Conservation (phyloP, 306 rosid genomes). For the Quercus robur region DNA sequence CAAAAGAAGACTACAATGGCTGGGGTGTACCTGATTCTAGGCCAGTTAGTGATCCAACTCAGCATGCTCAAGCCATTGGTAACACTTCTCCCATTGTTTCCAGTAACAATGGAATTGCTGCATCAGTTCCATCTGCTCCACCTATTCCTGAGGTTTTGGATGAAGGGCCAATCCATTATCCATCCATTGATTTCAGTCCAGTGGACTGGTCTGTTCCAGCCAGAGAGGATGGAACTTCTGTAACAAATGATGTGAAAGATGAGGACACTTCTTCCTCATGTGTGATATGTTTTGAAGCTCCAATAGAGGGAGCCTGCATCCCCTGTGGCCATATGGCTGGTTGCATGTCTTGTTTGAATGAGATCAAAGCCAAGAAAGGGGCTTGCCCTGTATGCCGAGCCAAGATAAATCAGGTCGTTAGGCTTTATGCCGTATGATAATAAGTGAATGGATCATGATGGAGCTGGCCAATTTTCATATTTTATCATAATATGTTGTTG, state of each 20-base stretch:
- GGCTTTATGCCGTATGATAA: constrained; percentile 15
- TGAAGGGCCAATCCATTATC: constrained; percentile 20
- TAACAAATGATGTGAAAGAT: neutral
- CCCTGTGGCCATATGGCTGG: constrained; percentile 32
- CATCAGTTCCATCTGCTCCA: constrained; percentile 29
- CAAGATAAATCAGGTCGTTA: constrained; percentile 10
- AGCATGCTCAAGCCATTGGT: neutral
- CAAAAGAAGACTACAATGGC: constrained; percentile 5
- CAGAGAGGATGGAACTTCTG: neutral
- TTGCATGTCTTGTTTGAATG: constrained; percentile 23
- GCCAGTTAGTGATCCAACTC: neutral
- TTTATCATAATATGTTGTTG: neutral
- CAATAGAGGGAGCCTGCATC: constrained; percentile 19
- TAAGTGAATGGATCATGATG: neutral
- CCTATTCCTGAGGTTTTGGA: constrained; percentile 13
- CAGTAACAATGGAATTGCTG: neutral
- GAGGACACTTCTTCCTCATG: constrained; percentile 13
- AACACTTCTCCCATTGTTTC: neutral
- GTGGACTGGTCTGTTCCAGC: constrained; percentile 1
- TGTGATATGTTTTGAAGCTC: constrained; percentile 21
- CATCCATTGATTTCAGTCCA: constrained; percentile 4
- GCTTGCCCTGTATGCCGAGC: constrained; percentile 28
- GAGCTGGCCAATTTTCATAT: neutral
- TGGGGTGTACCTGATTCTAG: constrained; percentile 1
- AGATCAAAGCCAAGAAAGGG: constrained; percentile 21